These are phyloP conservation scores for Flaveria robusta DNA, from an alignment of 129 eudicot species.

Conservation along the genomic window DNA sequence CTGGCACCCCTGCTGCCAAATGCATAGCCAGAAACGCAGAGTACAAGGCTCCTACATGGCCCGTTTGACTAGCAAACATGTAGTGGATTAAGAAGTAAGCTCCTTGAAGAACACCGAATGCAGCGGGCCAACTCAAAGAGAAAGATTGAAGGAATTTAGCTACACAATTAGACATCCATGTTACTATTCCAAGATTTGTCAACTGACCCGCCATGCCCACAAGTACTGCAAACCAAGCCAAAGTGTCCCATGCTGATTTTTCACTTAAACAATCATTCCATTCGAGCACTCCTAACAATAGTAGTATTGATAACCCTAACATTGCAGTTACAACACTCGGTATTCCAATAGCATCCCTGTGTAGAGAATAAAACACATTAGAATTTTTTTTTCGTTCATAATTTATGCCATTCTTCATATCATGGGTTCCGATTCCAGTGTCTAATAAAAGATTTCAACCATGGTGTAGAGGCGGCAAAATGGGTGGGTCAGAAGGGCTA, in stretches of 20 bases:
- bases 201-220: conserved; percentile 94
- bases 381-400: not conserved
- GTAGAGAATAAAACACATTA: conserved; percentile 20
- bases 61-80: conserved; percentile 94
- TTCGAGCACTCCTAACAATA: conserved; percentile 74
- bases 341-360: conserved; percentile 77
- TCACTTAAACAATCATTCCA: conserved; percentile 94
- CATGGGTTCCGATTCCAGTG: not conserved
- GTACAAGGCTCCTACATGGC: conserved; percentile 92
- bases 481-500: not conserved
- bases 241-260: conserved; percentile 96
- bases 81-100: conserved; percentile 83
- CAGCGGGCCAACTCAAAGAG: conserved; percentile 85
- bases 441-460: not conserved
- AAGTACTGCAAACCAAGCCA: conserved; percentile 90
- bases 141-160: conserved; percentile 64
- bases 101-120: conserved; percentile 83
- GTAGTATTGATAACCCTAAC: conserved; percentile 82
- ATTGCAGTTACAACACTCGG: conserved; percentile 95
- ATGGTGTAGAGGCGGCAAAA: not conserved
- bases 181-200: conserved; percentile 76
- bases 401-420: not conserved
- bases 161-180: conserved; percentile 85
- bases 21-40: conserved; percentile 91
- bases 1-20: conserved; percentile 88